Base-by-base conservation (phyloP, 139 green algal genomes). In the Asterochloris erici region DNA sequence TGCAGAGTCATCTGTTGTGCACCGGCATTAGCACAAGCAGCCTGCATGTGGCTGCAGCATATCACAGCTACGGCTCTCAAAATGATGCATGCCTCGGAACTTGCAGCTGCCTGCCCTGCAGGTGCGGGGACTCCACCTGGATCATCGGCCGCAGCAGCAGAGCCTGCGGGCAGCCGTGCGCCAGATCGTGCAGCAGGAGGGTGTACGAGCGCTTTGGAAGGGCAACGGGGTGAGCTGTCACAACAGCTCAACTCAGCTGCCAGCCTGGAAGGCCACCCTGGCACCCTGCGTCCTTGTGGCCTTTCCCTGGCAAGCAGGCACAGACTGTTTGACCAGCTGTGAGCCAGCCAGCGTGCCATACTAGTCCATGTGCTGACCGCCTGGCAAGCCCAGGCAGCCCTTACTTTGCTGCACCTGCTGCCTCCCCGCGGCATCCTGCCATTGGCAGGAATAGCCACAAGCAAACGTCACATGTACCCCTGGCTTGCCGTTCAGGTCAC, bases 141-240 rank as follows among this genome's bases (percentile, higher is more conserved):
- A 74, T 63, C 63, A 74, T 62, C 62, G 12, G 24, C 24, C n/a
- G 10, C 77, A 81, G 13, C 54, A 73, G 69, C 28, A 84, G 0
- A 68, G 78, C 74, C 63, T 91, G 64, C 54, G n/a, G 4, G 47
- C 78, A n/a, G 87, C 86, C n/a, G 61, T 94, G 63, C 74, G 70
- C 63, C 78, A 89, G 54, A 86, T 98, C 0, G 83, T 94, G 14
- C 78, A 68, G 11, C 77, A 82, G 19, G 95, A 99, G 82, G 97
- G 97, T 15, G 16, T 97, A 0, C 21, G 38, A 0, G 89, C 94
- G 19, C 85, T 99, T 0, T 99, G 96, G 96, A 95, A 95, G 77
- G 96, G 96, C 79, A 99, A 99, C 86, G 91, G 89, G 10, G 38
- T 54, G 38, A 54, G 38, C 38, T 54, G 38, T 54, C 90, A 93